Conservation (phyloP, 305 asterid genomes). For the Andrographis paniculata region DNA sequence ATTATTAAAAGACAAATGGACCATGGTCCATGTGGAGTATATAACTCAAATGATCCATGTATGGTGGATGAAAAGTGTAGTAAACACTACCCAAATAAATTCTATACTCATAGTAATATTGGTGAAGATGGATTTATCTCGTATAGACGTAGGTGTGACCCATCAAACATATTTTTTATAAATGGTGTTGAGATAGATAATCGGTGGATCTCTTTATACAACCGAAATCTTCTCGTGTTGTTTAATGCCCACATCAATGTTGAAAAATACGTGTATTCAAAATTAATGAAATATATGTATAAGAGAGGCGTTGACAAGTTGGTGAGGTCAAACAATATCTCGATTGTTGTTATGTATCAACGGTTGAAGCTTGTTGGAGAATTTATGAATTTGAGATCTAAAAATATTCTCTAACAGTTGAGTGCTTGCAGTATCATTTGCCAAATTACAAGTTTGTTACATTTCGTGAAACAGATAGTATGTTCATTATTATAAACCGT, state of each 20-base stretch:
- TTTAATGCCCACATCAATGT: slow-evolving; percentile 2
- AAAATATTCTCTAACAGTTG: slow-evolving; percentile 4
- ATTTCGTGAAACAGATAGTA: background rate
- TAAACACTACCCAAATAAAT: too few relatives aligned
- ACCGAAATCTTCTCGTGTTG: background rate
- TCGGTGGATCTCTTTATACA: too few relatives aligned
- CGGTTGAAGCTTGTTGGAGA: slow-evolving; percentile 13
- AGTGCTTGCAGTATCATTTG: slow-evolving; percentile 5
- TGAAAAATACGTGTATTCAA: background rate
- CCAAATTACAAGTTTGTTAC: background rate
- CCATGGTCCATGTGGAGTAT: background rate
- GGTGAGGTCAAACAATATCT: slow-evolving; percentile 12
- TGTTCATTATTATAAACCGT: background rate
- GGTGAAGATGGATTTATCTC: too few relatives aligned
- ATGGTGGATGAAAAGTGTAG: background rate
- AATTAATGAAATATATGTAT: background rate
- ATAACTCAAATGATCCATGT: background rate
- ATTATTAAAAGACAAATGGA: background rate
- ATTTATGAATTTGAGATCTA: slow-evolving; percentile 12
- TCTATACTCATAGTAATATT: too few relatives aligned
- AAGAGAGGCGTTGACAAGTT: background rate
- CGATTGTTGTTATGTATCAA: slow-evolving; percentile 13
- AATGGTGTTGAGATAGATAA: background rate
- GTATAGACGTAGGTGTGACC: background rate
- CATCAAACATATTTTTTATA: background rate